Evolutionary conservation across 208 protist species (phyloP).

Genomic region (Trypanosoma vivax): DNA sequence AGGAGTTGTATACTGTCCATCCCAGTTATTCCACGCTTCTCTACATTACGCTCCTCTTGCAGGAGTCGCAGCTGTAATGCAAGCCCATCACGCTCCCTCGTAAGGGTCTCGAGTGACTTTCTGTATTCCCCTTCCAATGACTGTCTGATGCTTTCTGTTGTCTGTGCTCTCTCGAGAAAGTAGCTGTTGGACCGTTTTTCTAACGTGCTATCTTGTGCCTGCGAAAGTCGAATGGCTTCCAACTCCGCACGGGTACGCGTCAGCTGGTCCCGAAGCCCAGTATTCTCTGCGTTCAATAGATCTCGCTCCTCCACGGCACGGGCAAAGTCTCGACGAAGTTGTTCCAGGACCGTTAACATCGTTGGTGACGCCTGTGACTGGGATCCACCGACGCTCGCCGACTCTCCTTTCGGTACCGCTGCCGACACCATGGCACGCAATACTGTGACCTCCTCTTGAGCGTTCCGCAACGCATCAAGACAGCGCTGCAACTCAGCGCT

Average conservation of each 20-base stretch:
- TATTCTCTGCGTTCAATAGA: slow-evolving; percentile 11
- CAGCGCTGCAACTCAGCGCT: slow-evolving; percentile 21
- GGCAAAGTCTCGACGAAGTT: slow-evolving; percentile 8
- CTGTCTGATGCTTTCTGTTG: slow-evolving; percentile 13
- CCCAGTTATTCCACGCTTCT: not conserved
- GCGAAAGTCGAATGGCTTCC: slow-evolving; percentile 13
- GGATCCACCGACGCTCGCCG: not conserved
- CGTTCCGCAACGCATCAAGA: slow-evolving; percentile 36
- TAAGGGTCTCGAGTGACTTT: slow-evolving; percentile 28
- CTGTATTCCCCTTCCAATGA: slow-evolving; percentile 38
- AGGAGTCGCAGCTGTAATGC: slow-evolving; percentile 27
- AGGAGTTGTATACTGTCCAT: slow-evolving; percentile 28
- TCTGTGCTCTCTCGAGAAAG: slow-evolving; percentile 5
- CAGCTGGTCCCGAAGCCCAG: slow-evolving; percentile 26
- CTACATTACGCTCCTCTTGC: slow-evolving; percentile 4
- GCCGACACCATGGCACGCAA: slow-evolving; percentile 14
- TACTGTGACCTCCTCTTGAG: slow-evolving; percentile 35
- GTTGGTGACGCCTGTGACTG: slow-evolving; percentile 5
- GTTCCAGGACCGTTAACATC: slow-evolving; percentile 8
- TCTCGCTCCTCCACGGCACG: slow-evolving; percentile 3
- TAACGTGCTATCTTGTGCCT: slow-evolving; percentile 13
- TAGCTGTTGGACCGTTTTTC: slow-evolving; percentile 12
- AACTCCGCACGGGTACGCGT: slow-evolving; percentile 30
- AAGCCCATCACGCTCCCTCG: slow-evolving; percentile 39
- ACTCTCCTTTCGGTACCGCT: not conserved